These are phyloP conservation scores for Mycena vulgaris DNA, from an alignment of 768 basidiomycete genomes.

Conservation along the genomic window DNA sequence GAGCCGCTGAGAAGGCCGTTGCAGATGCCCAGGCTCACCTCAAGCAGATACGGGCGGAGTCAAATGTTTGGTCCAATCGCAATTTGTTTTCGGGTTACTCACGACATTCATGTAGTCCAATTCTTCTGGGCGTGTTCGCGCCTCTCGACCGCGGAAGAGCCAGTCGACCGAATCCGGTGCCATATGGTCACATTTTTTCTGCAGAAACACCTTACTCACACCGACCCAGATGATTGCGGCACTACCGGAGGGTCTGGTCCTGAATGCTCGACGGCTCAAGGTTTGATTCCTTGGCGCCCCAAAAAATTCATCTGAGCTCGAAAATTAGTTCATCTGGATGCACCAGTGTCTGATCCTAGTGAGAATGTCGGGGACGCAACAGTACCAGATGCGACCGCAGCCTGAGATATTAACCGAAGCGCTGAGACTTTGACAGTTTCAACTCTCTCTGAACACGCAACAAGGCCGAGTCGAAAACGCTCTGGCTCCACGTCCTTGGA, in stretches of 20 bases:
- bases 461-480: background rate
- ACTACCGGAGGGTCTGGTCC: background rate
- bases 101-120: slow-evolving; percentile 1
- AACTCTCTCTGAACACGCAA: background rate
- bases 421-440: slow-evolving; percentile 6
- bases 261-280: background rate
- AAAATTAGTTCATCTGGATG: background rate
- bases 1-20: too few species aligned
- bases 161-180: slow-evolving; percentile 1
- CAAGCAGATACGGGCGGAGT: too few species aligned
- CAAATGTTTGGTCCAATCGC: slow-evolving; percentile 1
- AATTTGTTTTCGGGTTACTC: background rate
- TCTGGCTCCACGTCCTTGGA: background rate
- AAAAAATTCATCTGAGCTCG: background rate
- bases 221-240: background rate
- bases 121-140: slow-evolving; percentile 3
- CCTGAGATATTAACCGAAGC: background rate
- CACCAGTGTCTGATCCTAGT: background rate
- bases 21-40: too few species aligned
- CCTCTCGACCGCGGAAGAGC: background rate
- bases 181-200: background rate
- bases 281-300: background rate
- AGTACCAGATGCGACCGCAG: background rate
- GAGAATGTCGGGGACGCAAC: background rate
- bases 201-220: background rate